Base-by-base conservation (phyloP, 1,139 yeast genomes). In the Sugiyamaella japonica region DNA sequence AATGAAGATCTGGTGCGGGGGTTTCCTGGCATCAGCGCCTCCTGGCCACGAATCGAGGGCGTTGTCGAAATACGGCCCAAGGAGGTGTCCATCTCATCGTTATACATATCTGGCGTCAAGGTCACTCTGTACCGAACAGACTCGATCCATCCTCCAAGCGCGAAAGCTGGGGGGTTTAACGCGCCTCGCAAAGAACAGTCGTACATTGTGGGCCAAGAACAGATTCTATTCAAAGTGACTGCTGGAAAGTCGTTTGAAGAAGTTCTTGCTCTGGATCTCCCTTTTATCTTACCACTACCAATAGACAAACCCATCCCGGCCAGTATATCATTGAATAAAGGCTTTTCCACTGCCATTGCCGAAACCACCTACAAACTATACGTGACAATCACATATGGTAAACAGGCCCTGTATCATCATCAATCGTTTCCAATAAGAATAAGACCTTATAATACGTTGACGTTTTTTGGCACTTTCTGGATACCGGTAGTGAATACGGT, bases 1-100 rank as follows among this genome's bases (percentile, higher is more conserved):
- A 74, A 74, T 53, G 73, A 72, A 54, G 77, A 73, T 49, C 57
- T 73, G 10, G 73, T 73, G 12, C 70, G 67, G 46, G 77, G 77
- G 7, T 74, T 64, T 51, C 77, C 77, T 2, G 77, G 77, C 0
- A 70, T 74, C 32, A 63, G 70, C 1, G 77, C 77, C 0, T 70
- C 75, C 1, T 70, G 74, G 70, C 77, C 77, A 3, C 65, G 77
- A 9, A 57, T 74, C 6, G 70, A 70, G 34, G 77, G 76, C 1
- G 66, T 69, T 0, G 72, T 73, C 6, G 75, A 73, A 55, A 62
- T 74, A 31, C 63, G 77, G 9, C 60, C 70, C 8, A 61, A 61
- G 39, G 66, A 64, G 56, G 64, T 52, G 9, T 52, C 59, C 29
- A 40, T 48, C 5, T 56, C 57, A 7, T 58, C 63, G 2, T 57